Evolutionary conservation across 2,329 filamentous ascomycete species (phyloP).

Genomic region (Fusarium xyrophilum): DNA sequence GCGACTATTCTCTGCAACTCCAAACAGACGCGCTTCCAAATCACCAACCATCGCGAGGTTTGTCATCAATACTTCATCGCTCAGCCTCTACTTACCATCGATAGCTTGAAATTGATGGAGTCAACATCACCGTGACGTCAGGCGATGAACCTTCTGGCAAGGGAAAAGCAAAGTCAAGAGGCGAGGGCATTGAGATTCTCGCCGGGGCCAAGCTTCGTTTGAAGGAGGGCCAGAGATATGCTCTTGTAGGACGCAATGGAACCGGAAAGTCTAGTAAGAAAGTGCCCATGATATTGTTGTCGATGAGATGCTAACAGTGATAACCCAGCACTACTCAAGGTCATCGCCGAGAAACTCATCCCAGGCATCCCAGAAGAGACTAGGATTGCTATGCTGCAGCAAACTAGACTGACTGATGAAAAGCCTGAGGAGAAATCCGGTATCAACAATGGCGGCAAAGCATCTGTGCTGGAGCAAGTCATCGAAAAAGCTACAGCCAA

Average conservation of each 20-base stretch:
- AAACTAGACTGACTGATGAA: slow-evolving; percentile 56
- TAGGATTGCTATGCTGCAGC: slow-evolving; percentile 72
- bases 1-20: slow-evolving; percentile 67
- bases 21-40: slow-evolving; percentile 71
- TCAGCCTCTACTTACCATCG: neutral
- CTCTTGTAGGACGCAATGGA: slow-evolving; percentile 80
- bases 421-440: slow-evolving; percentile 42
- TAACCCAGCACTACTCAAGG: slow-evolving; percentile 69
- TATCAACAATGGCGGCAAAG: slow-evolving; percentile 18
- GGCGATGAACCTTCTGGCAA: slow-evolving; percentile 55
- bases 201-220: slow-evolving; percentile 72
- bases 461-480: slow-evolving; percentile 70
- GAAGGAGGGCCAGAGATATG: slow-evolving; percentile 77
- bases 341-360: slow-evolving; percentile 79
- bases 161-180: slow-evolving; percentile 55
- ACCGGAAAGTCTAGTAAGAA: slow-evolving; percentile 79
- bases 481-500: slow-evolving; percentile 65
- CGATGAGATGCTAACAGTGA: slow-evolving; percentile 8
- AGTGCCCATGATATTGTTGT: neutral
- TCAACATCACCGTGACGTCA: slow-evolving; percentile 71
- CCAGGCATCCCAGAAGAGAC: slow-evolving; percentile 74
- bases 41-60: slow-evolving; percentile 64
- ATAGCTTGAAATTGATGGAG: slow-evolving; percentile 73
- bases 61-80: neutral
- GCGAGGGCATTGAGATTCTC: slow-evolving; percentile 70